Conservation (phyloP, 768 basidiomycete genomes). For the Termitomyces sp. region DNA sequence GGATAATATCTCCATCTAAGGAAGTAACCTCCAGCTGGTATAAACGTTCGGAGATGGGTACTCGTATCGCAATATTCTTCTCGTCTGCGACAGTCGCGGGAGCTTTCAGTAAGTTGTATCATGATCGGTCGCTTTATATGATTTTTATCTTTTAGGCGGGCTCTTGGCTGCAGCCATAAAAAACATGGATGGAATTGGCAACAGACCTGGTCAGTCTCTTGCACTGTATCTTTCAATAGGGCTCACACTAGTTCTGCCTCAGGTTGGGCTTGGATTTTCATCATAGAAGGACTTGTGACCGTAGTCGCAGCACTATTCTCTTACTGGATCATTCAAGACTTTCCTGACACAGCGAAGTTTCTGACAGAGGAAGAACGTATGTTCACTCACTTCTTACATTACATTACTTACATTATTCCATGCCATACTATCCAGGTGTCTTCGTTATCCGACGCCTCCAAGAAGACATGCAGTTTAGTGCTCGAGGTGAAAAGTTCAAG, state of each 20-base stretch:
- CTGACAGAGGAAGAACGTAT: conserved; percentile 57
- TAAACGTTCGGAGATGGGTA: conserved; percentile 68
- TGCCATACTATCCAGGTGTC: conserved; percentile 33
- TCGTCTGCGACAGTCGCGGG: conserved; percentile 77
- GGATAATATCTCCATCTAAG: neutral
- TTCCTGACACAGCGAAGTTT: conserved; percentile 72
- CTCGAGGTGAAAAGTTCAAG: conserved; percentile 53
- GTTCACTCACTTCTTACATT: conserved; percentile 9
- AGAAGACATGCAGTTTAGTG: conserved; percentile 61
- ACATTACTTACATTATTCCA: neutral
- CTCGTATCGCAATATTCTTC: conserved; percentile 72
- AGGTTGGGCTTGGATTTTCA: conserved; percentile 71
- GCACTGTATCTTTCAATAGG: conserved; percentile 24
- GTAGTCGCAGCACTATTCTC: conserved; percentile 53
- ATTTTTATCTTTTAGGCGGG: conserved; percentile 38
- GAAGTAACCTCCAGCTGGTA: conserved; percentile 57
- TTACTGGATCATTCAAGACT: conserved; percentile 74
- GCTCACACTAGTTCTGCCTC: neutral
- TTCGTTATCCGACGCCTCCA: conserved; percentile 63
- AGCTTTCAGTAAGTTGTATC: conserved; percentile 50
- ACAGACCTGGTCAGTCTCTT: conserved; percentile 48
- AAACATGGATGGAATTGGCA: conserved; percentile 67
- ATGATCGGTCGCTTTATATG: neutral
- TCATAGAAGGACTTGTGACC: conserved; percentile 69
- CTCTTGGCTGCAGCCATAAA: conserved; percentile 61